phyloP scores from a whole-genome alignment of 257 asterid species.

The Parsonsia alboflavescens region DNA sequence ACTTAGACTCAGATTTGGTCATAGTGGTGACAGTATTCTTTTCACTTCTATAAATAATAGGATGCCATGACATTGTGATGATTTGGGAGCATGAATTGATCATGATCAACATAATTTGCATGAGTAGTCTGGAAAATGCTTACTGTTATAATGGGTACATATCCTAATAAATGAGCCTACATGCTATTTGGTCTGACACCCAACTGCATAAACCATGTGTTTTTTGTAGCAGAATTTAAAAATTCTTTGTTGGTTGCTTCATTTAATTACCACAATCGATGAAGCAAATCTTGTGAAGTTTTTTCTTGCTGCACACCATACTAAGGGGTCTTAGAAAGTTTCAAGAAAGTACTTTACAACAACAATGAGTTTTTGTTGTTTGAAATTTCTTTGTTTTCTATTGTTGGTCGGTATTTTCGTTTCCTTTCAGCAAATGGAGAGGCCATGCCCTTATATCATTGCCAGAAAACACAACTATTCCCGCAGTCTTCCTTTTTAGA shows the following conservation, averaged over 20 bases:
- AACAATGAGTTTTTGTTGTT: conserved; percentile 2
- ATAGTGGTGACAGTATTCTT: not conserved
- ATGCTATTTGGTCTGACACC: conserved; percentile 4
- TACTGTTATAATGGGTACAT: conserved; percentile 6
- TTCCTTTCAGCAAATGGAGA: conserved; percentile 1
- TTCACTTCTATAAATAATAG: not conserved
- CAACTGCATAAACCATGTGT: conserved; percentile 10
- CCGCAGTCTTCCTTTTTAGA: conserved; percentile 53
- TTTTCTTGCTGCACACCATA: not conserved
- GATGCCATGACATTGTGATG: not conserved
- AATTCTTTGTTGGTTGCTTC: not conserved
- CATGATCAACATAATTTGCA: not conserved
- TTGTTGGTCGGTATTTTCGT: conserved; percentile 2
- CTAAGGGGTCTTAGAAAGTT: not conserved
- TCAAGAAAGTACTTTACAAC: not conserved
- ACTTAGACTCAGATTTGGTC: no score
- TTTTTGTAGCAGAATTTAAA: not conserved
- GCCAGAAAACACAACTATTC: conserved; percentile 27
- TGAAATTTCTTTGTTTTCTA: not conserved
- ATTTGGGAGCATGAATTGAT: not conserved
- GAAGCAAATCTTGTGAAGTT: not conserved
- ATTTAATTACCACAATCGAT: not conserved
- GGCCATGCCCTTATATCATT: conserved; percentile 17
- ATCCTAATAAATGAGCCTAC: conserved; percentile 17
- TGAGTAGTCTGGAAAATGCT: no score